Evolutionary conservation across 1,139 yeast species (phyloP).

Genomic region (Sugiyamaella castrensis): DNA sequence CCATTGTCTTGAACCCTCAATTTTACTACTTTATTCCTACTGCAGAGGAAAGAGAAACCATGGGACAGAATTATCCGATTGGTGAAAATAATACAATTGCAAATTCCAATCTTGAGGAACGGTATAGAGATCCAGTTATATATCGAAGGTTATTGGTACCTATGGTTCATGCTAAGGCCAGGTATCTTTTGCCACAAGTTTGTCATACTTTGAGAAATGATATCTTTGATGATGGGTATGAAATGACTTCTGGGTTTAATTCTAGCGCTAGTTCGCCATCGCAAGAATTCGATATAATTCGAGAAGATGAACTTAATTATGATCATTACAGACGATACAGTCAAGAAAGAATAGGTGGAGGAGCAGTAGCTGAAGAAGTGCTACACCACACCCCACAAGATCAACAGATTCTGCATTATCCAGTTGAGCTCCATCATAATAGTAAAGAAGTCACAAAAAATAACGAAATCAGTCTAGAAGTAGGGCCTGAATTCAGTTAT

Average conservation of each 20-base stretch:
- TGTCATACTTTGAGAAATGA: conserved; percentile 18
- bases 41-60: conserved; percentile 25
- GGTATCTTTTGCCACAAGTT: conserved; percentile 27
- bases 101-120: conserved; percentile 24
- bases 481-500: no score
- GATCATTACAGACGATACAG: conserved; percentile 21
- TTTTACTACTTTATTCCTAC: conserved; percentile 35
- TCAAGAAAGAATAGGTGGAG: background rate
- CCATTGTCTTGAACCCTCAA: conserved; percentile 25
- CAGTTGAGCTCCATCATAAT: no score
- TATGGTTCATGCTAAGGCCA: conserved; percentile 36
- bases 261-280: conserved; percentile 9
- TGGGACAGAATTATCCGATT: conserved; percentile 19
- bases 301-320: conserved; percentile 32
- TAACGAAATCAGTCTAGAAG: no score
- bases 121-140: conserved; percentile 37
- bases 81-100: conserved; percentile 5
- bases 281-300: conserved; percentile 30
- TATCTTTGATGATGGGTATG: conserved; percentile 8
- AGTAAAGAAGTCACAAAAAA: no score
- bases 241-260: conserved; percentile 7
- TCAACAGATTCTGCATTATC: no score
- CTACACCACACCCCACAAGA: no score
- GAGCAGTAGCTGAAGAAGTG: background rate
- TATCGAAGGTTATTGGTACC: conserved; percentile 33